These are phyloP conservation scores for Berkeleyomyces basicola DNA, from an alignment of 2,329 filamentous ascomycete species.

Conservation along the genomic window DNA sequence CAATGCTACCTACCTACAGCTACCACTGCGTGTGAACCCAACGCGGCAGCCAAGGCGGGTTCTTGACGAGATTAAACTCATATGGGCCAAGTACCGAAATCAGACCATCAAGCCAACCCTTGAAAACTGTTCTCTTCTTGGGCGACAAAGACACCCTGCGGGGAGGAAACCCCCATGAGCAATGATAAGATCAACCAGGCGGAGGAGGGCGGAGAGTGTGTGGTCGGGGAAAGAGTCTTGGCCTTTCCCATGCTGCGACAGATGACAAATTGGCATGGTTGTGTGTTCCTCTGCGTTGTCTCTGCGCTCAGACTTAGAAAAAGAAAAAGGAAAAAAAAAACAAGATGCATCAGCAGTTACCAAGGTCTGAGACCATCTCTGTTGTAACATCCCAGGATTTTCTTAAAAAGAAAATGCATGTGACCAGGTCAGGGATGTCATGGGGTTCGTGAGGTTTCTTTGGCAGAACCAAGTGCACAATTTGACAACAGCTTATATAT, in stretches of 20 bases:
- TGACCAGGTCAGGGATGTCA: no score
- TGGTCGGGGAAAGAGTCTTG: no score
- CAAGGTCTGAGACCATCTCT: not conserved
- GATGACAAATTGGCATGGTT: no score
- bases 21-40: not conserved
- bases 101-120: not conserved
- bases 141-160: not conserved
- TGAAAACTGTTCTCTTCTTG: not conserved
- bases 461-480: no score
- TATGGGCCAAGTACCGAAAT: not conserved
- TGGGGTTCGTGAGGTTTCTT: no score
- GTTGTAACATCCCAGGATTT: no score
- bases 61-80: slow-evolving; percentile 1
- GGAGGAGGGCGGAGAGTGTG: no score
- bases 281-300: no score
- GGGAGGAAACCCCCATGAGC: not conserved
- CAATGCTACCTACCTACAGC: not conserved
- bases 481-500: no score
- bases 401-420: no score
- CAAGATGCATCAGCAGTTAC: not conserved
- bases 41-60: not conserved
- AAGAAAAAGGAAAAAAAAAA: not conserved
- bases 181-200: not conserved
- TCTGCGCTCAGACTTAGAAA: not conserved
- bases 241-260: no score